phyloP scores from a whole-genome alignment of 257 asterid species.

The Gynochthodes officinalis region DNA sequence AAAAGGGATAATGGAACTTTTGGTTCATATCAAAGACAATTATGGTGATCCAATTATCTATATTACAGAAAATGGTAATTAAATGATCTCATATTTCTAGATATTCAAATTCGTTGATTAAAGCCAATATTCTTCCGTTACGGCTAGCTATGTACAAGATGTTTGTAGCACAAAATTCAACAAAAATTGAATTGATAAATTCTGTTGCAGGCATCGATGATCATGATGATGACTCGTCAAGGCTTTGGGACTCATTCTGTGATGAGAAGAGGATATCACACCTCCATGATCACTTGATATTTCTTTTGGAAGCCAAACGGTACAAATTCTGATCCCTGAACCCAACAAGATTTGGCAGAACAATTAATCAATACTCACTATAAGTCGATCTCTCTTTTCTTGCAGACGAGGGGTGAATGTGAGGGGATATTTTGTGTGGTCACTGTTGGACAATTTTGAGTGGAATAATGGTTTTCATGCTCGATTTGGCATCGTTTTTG shows the following conservation, averaged over 20 bases:
- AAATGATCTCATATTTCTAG: too few species aligned
- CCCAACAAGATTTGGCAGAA: too few species aligned
- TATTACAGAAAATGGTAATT: conserved; percentile 47
- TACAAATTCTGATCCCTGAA: not conserved
- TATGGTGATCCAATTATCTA: conserved; percentile 41
- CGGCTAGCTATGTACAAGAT: too few species aligned
- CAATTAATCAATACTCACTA: not conserved
- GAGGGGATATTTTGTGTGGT: conserved; percentile 45
- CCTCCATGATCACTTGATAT: conserved; percentile 29
- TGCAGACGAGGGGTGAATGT: conserved; percentile 42
- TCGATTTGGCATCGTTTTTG: conserved; percentile 35
- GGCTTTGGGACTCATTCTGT: conserved; percentile 23
- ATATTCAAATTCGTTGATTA: too few species aligned
- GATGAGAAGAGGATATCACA: conserved; percentile 33
- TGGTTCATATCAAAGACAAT: conserved; percentile 25
- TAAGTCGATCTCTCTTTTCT: not conserved
- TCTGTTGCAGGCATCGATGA: conserved; percentile 5
- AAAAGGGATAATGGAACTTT: not conserved
- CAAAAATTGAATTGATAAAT: not conserved
- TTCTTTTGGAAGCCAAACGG: not conserved
- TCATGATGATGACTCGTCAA: conserved; percentile 16
- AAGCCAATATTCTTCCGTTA: too few species aligned
- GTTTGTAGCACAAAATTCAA: too few species aligned
- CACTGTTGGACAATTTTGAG: conserved; percentile 38
- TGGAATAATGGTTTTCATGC: conserved; percentile 30